Conservation (phyloP, 2,329 filamentous ascomycete species). For the Neobulgaria alba region DNA sequence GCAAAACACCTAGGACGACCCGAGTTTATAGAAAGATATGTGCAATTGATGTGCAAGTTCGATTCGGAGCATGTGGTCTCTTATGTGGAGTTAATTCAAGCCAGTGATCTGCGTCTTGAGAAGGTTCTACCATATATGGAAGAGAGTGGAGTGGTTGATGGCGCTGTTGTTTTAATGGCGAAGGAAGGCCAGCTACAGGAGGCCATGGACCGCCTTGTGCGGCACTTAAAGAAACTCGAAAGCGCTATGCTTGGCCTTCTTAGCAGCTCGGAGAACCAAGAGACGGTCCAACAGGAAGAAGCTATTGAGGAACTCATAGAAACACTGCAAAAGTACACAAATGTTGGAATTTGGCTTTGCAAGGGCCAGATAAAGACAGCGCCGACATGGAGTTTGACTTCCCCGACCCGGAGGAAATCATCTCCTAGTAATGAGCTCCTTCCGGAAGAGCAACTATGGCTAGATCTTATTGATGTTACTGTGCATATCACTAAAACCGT, state of each 20-base stretch:
- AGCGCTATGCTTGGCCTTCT: constrained; percentile 69
- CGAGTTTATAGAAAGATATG: constrained; percentile 71
- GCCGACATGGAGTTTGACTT: constrained; percentile 29
- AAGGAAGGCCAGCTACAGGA: constrained; percentile 74
- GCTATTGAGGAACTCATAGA: constrained; percentile 66
- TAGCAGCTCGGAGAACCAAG: constrained; percentile 46
- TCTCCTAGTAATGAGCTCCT: constrained; percentile 36
- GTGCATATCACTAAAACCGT: constrained; percentile 57
- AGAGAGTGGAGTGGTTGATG: constrained; percentile 81
- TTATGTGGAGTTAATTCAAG: constrained; percentile 69
- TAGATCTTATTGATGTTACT: constrained; percentile 50
- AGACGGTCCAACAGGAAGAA: constrained; percentile 47
- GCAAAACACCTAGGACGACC: constrained; percentile 37
- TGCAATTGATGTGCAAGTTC: constrained; percentile 84
- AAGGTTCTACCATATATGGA: constrained; percentile 82
- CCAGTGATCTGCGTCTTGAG: constrained; percentile 70
- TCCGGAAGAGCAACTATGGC: constrained; percentile 49
- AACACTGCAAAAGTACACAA: constrained; percentile 78
- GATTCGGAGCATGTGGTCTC: constrained; percentile 75
- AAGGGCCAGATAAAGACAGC: constrained; percentile 68
- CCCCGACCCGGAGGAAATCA: constrained; percentile 42
- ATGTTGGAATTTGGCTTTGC: constrained; percentile 93
- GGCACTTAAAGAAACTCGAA: constrained; percentile 71
- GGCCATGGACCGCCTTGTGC: constrained; percentile 79
- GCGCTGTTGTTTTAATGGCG: constrained; percentile 82